Conservation (phyloP, 805 yeast genomes). For the Candida insectalens region DNA sequence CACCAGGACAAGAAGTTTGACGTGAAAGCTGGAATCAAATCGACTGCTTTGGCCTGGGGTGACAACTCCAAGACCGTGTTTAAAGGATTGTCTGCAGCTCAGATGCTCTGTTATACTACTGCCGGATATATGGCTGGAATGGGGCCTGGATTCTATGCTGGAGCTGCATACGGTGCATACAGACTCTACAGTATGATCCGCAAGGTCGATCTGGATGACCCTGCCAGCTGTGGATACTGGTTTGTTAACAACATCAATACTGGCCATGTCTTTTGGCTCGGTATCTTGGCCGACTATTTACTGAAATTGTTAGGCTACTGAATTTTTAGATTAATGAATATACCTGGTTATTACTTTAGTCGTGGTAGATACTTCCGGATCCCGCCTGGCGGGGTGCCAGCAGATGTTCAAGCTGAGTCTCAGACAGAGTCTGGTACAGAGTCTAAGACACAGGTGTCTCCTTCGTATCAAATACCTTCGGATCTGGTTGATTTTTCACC, state of each 20-base stretch:
- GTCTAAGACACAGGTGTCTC: too few species aligned
- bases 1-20: conserved; percentile 94
- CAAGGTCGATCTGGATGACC: conserved; percentile 70
- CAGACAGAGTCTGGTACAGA: too few species aligned
- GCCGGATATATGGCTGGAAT: conserved; percentile 71
- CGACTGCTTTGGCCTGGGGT: conserved; percentile 96
- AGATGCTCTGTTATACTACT: conserved; percentile 48
- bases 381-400: too few species aligned
- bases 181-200: conserved; percentile 61
- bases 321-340: too few species aligned
- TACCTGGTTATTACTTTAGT: too few species aligned
- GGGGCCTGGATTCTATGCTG: conserved; percentile 78
- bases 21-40: conserved; percentile 81
- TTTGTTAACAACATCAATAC: conserved; percentile 72
- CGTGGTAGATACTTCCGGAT: too few species aligned
- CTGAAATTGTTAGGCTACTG: conserved; percentile 37
- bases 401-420: too few species aligned
- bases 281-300: conserved; percentile 58
- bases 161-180: conserved; percentile 58
- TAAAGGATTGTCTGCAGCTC: conserved; percentile 54
- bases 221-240: conserved; percentile 73
- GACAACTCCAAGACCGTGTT: conserved; percentile 62
- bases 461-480: too few species aligned
- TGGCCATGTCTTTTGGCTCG: conserved; percentile 58
- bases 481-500: too few species aligned